phyloP scores from a whole-genome alignment of 345 rosid genomes.

The Acer negundo region DNA sequence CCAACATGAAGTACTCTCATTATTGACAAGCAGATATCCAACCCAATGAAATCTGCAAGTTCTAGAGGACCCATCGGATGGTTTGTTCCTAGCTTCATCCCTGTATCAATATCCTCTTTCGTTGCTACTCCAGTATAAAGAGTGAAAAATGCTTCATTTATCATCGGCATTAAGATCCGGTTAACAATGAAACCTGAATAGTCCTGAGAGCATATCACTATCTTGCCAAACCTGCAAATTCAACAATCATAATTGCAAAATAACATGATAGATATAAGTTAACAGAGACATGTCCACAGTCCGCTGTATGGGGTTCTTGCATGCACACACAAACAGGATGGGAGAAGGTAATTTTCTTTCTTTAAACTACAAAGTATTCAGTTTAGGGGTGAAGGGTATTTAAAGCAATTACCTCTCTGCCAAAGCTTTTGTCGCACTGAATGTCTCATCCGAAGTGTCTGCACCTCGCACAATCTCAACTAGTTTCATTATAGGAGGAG shows the following conservation, averaged over 20 bases:
- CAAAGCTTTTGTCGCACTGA: constrained; percentile 51
- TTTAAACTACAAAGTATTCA: not conserved
- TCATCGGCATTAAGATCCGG: constrained; percentile 95
- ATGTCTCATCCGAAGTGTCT: constrained; percentile 82
- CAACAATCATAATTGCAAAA: not conserved
- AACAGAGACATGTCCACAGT: not conserved
- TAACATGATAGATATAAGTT: not conserved
- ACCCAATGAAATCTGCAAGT: constrained; percentile 84
- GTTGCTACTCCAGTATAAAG: constrained; percentile 92
- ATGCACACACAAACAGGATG: not conserved
- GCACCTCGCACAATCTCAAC: constrained; percentile 92
- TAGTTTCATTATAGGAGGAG: constrained; percentile 93
- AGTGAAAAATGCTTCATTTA: constrained; percentile 82
- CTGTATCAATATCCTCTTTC: constrained; percentile 86
- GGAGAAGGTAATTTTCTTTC: not conserved
- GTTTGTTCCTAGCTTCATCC: constrained; percentile 91
- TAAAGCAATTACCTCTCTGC: constrained; percentile 64
- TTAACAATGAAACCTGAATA: constrained; percentile 83
- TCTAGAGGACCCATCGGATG: constrained; percentile 89
- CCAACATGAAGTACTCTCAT: constrained; percentile 78
- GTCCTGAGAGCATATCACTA: constrained; percentile 73
- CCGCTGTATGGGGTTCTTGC: not conserved
- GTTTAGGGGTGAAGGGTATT: not conserved
- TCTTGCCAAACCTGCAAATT: constrained; percentile 72
- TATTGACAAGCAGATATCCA: constrained; percentile 78